Evolutionary conservation across 148 eudicot genomes (phyloP), one percentile per base, ranked within the genome.

Genomic region (Diospyros lotus): DNA sequence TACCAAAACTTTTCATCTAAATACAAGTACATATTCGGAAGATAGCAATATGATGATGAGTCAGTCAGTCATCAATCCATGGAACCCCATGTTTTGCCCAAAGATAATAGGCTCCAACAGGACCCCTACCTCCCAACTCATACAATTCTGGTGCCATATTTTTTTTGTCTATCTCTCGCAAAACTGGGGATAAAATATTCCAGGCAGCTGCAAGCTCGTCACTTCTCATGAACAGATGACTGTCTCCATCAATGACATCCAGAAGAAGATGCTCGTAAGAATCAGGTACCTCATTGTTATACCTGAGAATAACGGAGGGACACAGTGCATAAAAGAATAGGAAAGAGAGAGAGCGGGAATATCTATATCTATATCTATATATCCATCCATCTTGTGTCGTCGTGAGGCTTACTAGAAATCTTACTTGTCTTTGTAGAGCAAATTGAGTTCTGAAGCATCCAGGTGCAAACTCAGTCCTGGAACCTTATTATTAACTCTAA

Each of bases 151-250:
- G 87, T 3, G 45, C 51, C 15, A 82, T 68, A 62, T 73, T 63
- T 44, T 80, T 80, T 78, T 68, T 65, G 55, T 82, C 81, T 2
- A 85, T 72, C 62, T 82, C 77, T 45, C 72, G 38, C 75, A 82
- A 58, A 60, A 85, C 50, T 3, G 81, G 83, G 45, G 77, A 76
- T 1, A 79, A 79, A 42, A 82, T 70, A 50, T 63, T 72, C 83
- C 85, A 74, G 8, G 77, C 85, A 63, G 83, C 85, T 38, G 79
- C 79, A 18, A 79, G 75, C 81, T 85, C 87, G 56, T 85, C 85
- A 45, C 85, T 82, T 58, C 85, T 76, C 77, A 84, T 74, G 73
- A 84, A 84, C 52, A 79, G 70, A 69, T 73, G 80, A 54, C 75
- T 79, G 75, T 85, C 87, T 80, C 81, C 85, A n/a, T 85, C 83